These are phyloP conservation scores for Russula foetens DNA, from an alignment of 768 basidiomycete genomes.

Conservation along the genomic window DNA sequence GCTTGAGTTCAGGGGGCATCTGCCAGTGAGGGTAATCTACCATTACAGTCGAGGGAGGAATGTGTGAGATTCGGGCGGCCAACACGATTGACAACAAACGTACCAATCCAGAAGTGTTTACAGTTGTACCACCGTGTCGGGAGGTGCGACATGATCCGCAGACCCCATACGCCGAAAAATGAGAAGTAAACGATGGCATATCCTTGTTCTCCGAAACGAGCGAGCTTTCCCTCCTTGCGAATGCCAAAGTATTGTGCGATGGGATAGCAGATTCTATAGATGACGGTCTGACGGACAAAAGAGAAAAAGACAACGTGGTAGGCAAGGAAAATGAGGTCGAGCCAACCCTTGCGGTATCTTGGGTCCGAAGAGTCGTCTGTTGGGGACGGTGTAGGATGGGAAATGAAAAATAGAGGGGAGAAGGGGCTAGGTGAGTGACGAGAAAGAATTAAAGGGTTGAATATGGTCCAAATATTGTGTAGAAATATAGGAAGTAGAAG, in stretches of 20 bases:
- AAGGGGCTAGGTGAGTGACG: conserved; percentile 63
- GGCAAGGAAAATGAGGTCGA: conserved; percentile 70
- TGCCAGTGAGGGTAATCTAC: conserved; percentile 85
- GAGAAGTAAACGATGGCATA: conserved; percentile 82
- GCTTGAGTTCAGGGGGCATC: conserved; percentile 78
- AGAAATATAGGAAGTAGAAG: conserved; percentile 52
- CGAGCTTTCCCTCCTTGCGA: conserved; percentile 53
- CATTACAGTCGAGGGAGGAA: neutral
- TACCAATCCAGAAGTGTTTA: conserved; percentile 78
- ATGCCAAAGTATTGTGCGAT: conserved; percentile 68
- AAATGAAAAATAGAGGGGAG: conserved; percentile 58
- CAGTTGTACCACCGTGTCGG: conserved; percentile 86
- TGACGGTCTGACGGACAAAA: conserved; percentile 70
- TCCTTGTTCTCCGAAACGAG: conserved; percentile 85
- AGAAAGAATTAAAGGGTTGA: conserved; percentile 39
- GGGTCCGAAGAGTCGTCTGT: conserved; percentile 38
- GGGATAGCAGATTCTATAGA: conserved; percentile 55
- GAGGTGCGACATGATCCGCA: conserved; percentile 69
- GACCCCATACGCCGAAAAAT: conserved; percentile 63
- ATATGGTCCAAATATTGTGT: conserved; percentile 56
- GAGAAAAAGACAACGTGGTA: conserved; percentile 88
- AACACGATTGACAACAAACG: conserved; percentile 4
- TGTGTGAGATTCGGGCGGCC: neutral
- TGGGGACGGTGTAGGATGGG: conserved; percentile 48
- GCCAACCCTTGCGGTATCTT: conserved; percentile 62